Conservation (phyloP, 192 early-diverging fungal genomes). For the Backusella circina region DNA sequence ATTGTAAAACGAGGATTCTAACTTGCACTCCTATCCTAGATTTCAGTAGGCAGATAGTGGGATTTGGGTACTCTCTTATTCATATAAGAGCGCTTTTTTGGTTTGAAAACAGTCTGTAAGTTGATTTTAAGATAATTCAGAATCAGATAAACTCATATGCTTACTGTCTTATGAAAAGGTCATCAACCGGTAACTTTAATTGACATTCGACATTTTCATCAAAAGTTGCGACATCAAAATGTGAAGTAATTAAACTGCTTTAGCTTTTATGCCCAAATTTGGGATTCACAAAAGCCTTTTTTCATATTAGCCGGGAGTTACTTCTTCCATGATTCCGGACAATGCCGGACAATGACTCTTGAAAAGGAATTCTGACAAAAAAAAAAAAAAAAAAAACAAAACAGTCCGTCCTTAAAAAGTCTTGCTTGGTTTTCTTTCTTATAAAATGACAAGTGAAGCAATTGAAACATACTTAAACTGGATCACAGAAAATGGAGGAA, state of each 20-base stretch:
- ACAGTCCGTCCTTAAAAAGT: neutral
- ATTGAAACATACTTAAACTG: slow-evolving; percentile 11
- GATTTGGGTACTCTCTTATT: too few relatives aligned
- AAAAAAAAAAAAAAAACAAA: neutral
- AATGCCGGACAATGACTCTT: neutral
- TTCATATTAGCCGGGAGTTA: neutral
- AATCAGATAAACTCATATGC: neutral
- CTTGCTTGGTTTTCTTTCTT: neutral
- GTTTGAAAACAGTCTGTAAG: neutral
- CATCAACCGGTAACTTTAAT: neutral
- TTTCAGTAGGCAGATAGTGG: too few relatives aligned
- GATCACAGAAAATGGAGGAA: slow-evolving; percentile 2
- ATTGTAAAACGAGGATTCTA: neutral
- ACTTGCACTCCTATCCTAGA: neutral
- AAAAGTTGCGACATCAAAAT: neutral
- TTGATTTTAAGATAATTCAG: neutral
- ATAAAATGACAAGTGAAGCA: neutral
- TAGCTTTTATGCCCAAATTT: neutral
- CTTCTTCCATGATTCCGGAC: neutral
- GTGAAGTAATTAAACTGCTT: neutral
- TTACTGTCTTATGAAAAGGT: neutral
- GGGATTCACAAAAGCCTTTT: neutral
- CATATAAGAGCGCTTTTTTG: neutral
- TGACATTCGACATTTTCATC: neutral
- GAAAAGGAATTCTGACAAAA: neutral